Base-by-base conservation (phyloP, 2,329 filamentous ascomycete species). In the Lecanicillium sp. region DNA sequence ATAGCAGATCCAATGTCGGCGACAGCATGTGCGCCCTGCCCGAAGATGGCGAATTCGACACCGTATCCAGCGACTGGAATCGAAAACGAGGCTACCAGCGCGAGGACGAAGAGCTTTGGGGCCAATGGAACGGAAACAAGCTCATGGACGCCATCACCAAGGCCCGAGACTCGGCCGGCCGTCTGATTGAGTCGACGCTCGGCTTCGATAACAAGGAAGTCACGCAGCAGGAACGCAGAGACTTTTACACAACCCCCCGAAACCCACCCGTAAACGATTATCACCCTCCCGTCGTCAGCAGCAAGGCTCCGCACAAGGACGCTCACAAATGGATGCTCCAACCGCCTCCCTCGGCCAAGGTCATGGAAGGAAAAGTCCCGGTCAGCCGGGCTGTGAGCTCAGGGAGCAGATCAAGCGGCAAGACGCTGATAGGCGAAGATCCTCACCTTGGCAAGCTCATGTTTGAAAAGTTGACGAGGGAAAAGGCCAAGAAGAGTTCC, bases 311-410 rank as follows among this genome's bases (percentile, higher is more conserved):
- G 28, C 79, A 76, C 55, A 78, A 68, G 53, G 78, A 79, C 39
- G 87, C 85, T 43, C 82, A 84, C 39, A 74, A 73, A 53, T 96
- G 89, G 89, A 95, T 96, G 88, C 68, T 94, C 37, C 87, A 94
- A 54, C 89, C 89, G 3, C 87, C 88, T 2, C 89, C 89, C n/a
- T 77, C 82, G 25, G 87, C 89, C 41, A 88, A 83, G 57, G 72
- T 95, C 43, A 96, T 96, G 89, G 84, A 84, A 47, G 89, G 88
- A 48, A 92, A 89, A 57, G 77, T 85, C 27, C 77, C 78, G 20
- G 79, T 83, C 15, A 77, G 72, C 50, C 67, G 80, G 39, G 81
- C 76, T 46, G 67, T 68, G 27, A 84, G 78, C 53, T 67, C 71
- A 27, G 68, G 62, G 29, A 77, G 71, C 51, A 66, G 66, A 33